Base-by-base conservation (phyloP, 352 stramenopile genomes). In the Globisporangium cederbergense region DNA sequence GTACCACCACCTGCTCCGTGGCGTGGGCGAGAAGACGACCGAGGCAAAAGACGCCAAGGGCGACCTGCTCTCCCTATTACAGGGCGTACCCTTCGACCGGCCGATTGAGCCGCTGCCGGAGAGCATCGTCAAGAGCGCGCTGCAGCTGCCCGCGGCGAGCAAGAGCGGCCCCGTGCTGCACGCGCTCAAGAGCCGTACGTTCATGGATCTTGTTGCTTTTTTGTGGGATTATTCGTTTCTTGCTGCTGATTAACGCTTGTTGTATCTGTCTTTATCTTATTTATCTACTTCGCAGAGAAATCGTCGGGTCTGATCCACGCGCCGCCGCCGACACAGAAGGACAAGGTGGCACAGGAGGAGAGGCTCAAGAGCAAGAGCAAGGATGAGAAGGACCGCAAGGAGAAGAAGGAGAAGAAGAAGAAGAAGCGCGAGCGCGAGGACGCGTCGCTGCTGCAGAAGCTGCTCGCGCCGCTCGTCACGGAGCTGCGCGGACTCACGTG, bases 341-440 rank as follows among this genome's bases (percentile, higher is more conserved):
- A 89, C 55, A 69, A 68, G 54, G 64, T 58, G 30, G 58, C 55
- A 25, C 55, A 74, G 40, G 74, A 85, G 4, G 77, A 90, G 30
- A 86, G 80, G 53, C 68, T 76, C 53, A 86, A 83, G 60, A 64
- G 67, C 13, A 79, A 79, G 38, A 51, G 58, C 36, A 90, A 88
- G 51, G 79, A 90, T 54, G 84, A 91, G 42, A 90, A 88, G 61
- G 82, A 91, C 43, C 78, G 81, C 32, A 83, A 81, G 60, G 84
- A 94, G 56, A 92, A 91, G 72, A 93, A 93, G 58, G 82, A 93
- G 14, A 89, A 91, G 60, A 94, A 94, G 64, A 87, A 86, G 63
- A 82, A 88, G 53, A 94, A 94, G 53, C 78, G 86, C 65, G 84
- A 94, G 67, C 70, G 76, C 20, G 86, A 94, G 51, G 83, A 92